A percentile compares a stretch with the other conserved stretches of the same genome.
Conservation (phyloP, 306 rosid species). For the Echinosophora koreensis region DNA sequence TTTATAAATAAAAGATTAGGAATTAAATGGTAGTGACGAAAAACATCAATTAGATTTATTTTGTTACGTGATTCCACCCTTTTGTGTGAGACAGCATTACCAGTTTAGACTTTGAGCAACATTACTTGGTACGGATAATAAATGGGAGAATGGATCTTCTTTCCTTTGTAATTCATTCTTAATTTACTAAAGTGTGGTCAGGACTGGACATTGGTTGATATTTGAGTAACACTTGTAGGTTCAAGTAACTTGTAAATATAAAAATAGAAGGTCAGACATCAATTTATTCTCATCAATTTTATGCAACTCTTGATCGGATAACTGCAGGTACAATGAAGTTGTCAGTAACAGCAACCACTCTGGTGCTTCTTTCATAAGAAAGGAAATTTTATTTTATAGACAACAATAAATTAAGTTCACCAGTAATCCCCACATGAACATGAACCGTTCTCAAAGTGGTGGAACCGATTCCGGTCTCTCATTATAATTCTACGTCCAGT, state of each 20-base stretch:
- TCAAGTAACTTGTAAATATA: background rate
- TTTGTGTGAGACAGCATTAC: too few relatives aligned
- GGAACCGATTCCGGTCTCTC: conserved; percentile 86
- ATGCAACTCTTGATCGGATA: background rate
- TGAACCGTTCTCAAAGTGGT: conserved; percentile 74
- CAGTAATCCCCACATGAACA: conserved; percentile 87
- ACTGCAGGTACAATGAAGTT: background rate
- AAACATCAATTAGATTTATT: too few relatives aligned
- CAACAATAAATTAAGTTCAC: conserved; percentile 47
- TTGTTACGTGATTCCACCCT: too few relatives aligned
- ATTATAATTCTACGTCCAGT: conserved; percentile 69
- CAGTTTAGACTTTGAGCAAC: too few relatives aligned
- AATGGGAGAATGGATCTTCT: too few relatives aligned
- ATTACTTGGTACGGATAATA: too few relatives aligned
- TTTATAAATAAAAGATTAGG: background rate
- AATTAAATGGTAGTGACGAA: background rate
- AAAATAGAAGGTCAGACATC: background rate
- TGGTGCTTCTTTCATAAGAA: background rate
- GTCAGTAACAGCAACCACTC: background rate
- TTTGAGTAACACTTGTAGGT: conserved; percentile 1
- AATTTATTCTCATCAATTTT: background rate
- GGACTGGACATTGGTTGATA: background rate
- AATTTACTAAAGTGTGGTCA: background rate
- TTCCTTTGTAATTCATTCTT: background rate
- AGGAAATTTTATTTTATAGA: background rate